These are phyloP conservation scores for Xylogone sp. DNA, from an alignment of 2,329 filamentous ascomycete genomes.

Conservation along the genomic window DNA sequence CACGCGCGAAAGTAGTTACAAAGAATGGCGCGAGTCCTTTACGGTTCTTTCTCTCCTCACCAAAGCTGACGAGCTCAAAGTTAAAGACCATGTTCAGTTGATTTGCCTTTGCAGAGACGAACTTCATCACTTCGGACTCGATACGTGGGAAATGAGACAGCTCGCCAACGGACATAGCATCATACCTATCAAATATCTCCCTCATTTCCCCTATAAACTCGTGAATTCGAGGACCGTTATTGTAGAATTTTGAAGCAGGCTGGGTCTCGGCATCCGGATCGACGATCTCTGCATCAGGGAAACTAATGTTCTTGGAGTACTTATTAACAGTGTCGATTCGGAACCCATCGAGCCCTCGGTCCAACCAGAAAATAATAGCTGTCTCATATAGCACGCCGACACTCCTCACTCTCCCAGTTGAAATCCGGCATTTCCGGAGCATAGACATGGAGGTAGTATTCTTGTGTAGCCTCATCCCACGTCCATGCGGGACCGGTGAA, in stretches of 20 bases:
- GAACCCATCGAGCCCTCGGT: conserved; percentile 55
- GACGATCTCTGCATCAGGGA: conserved; percentile 46
- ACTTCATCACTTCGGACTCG: conserved; percentile 43
- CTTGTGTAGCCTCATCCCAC: conserved; percentile 45
- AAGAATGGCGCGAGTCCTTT: conserved; percentile 38
- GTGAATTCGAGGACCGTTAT: conserved; percentile 59
- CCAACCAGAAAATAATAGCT: conserved; percentile 69
- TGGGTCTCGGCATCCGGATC: conserved; percentile 43
- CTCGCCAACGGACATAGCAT: conserved; percentile 51
- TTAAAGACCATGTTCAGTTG: conserved; percentile 72
- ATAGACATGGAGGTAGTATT: conserved; percentile 61
- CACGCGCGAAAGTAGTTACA: conserved; percentile 37
- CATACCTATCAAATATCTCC: conserved; percentile 41
- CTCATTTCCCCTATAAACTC: conserved; percentile 46
- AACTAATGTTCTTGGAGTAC: conserved; percentile 57
- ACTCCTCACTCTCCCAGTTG: conserved; percentile 69
- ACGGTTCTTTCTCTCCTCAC: conserved; percentile 40
- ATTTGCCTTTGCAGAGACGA: conserved; percentile 50
- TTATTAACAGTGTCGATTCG: conserved; percentile 67
- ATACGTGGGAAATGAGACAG: conserved; percentile 39
- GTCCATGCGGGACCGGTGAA: conserved; percentile 48
- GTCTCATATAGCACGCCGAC: conserved; percentile 64
- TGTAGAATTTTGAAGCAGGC: conserved; percentile 24
- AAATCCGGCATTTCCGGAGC: conserved; percentile 69
- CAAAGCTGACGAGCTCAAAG: conserved; percentile 57